Evolutionary conservation across 805 yeast species (phyloP), one percentile per base, ranked within the genome.

Genomic region (Wickerhamomyces ciferrii): DNA sequence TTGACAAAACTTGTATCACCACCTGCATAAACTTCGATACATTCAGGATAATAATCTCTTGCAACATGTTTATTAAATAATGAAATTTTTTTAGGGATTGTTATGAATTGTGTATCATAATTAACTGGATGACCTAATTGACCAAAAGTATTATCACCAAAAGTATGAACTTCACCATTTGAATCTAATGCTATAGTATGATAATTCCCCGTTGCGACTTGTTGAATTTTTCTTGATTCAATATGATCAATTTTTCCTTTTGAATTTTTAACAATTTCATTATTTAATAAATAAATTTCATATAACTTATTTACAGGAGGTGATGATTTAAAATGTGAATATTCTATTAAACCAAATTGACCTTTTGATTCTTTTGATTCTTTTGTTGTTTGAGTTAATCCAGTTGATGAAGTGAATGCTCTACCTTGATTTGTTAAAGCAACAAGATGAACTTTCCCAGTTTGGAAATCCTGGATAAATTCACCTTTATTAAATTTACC

Each of bases 71-170:
- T 63, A 9, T 60, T 56, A 36, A 78, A 65, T 2, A 71, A 59
- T 4, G 70, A 69, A 27, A 83, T 59, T 49, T 70, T 69, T 39
- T 73, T 76, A 2, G 99, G 99, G 36, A 81, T 78, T 5, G 96
- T 78, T 41, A 84, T 72, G 39, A 76, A 68, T 55, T 85, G 92
- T 17, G 84, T 79, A 48, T 79, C 79, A 59, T 80, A 80, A 20
- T 76, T 70, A 42, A 85, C 82, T 8, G 81, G 80, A 41, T 79
- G 71, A 11, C 92, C 96, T 46, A 92, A 71, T 58, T 94, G 92
- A n/a, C 98, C 98, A 62, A 68, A 79, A 4, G 78, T 71, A 62
- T 92, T 92, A 48, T 78, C 78, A 21, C 99, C 99, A 79, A 94
- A 91, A 2, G 89, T 76, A 79, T 84, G 86, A n/a, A 89, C 68